These are phyloP conservation scores for Phytophthora multivora DNA, from an alignment of 352 stramenopile species.

Conservation along the genomic window DNA sequence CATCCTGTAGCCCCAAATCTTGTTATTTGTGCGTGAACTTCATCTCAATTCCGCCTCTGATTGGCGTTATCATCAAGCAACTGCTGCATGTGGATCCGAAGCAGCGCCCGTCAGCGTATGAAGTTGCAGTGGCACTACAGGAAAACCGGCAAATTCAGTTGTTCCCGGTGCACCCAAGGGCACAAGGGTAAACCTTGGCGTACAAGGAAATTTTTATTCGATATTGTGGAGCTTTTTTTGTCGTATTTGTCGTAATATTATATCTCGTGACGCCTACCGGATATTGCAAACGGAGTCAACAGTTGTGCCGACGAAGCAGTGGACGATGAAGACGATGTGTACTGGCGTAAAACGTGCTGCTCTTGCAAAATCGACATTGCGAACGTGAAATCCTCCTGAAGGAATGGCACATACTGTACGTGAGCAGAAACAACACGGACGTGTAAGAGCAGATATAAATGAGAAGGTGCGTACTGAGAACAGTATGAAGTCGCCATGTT, in stretches of 20 bases:
- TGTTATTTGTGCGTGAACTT: slow-evolving; percentile 84
- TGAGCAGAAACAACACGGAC: not conserved
- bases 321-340: slow-evolving; percentile 24
- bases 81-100: slow-evolving; percentile 75
- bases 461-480: slow-evolving; percentile 45
- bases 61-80: slow-evolving; percentile 78
- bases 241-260: not conserved
- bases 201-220: slow-evolving; percentile 1
- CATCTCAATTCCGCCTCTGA: slow-evolving; percentile 76
- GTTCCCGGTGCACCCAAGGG: slow-evolving; percentile 43
- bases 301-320: slow-evolving; percentile 26
- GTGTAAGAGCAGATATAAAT: slow-evolving; percentile 10
- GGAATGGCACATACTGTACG: not conserved
- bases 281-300: slow-evolving; percentile 17
- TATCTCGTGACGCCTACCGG: not conserved
- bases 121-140: slow-evolving; percentile 71
- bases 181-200: slow-evolving; percentile 14
- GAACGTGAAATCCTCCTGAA: slow-evolving; percentile 71
- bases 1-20: slow-evolving; percentile 49
- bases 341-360: slow-evolving; percentile 47
- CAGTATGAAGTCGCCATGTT: slow-evolving; percentile 75
- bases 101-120: slow-evolving; percentile 68
- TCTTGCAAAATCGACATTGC: slow-evolving; percentile 67
- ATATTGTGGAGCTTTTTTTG: not conserved
- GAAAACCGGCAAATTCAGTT: slow-evolving; percentile 66